These are phyloP conservation scores for Phytopythium kandeliae DNA, from an alignment of 352 stramenopile species.

Conservation along the genomic window DNA sequence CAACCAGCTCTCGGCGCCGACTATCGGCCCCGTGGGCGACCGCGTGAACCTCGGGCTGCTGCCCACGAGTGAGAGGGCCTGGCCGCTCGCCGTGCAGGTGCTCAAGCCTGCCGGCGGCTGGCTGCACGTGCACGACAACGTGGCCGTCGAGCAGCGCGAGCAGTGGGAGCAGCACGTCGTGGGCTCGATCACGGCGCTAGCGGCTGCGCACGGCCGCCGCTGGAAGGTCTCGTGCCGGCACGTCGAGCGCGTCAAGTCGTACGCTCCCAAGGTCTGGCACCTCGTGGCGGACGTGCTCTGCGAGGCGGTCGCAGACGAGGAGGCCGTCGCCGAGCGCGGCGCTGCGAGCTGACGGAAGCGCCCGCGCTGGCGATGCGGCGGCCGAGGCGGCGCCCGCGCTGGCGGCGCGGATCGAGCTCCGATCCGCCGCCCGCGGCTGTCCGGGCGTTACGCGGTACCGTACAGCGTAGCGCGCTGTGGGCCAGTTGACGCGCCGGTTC, in stretches of 20 bases:
- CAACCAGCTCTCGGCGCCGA: slow-evolving; percentile 77
- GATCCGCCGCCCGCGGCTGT: too few relatives aligned
- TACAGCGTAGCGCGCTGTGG: too few relatives aligned
- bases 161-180: slow-evolving; percentile 71
- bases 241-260: slow-evolving; percentile 90
- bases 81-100: slow-evolving; percentile 88
- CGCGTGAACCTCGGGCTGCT: slow-evolving; percentile 94
- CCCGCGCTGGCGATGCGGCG: too few relatives aligned
- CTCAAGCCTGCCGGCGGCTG: slow-evolving; percentile 87
- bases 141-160: slow-evolving; percentile 78
- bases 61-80: slow-evolving; percentile 93
- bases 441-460: too few relatives aligned
- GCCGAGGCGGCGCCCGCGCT: too few relatives aligned
- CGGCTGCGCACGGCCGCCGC: slow-evolving; percentile 30
- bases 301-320: background rate
- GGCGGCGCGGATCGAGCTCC: too few relatives aligned
- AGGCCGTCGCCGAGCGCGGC: background rate
- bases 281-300: slow-evolving; percentile 83
- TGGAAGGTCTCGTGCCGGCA: slow-evolving; percentile 82
- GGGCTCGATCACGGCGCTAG: slow-evolving; percentile 40
- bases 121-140: slow-evolving; percentile 97
- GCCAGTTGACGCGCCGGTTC: too few relatives aligned
- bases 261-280: slow-evolving; percentile 88
- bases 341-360: too few relatives aligned
- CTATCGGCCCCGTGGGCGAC: slow-evolving; percentile 80